These are phyloP conservation scores for Emericellopsis atlantica DNA, from an alignment of 2,329 filamentous ascomycete species.

Conservation along the genomic window DNA sequence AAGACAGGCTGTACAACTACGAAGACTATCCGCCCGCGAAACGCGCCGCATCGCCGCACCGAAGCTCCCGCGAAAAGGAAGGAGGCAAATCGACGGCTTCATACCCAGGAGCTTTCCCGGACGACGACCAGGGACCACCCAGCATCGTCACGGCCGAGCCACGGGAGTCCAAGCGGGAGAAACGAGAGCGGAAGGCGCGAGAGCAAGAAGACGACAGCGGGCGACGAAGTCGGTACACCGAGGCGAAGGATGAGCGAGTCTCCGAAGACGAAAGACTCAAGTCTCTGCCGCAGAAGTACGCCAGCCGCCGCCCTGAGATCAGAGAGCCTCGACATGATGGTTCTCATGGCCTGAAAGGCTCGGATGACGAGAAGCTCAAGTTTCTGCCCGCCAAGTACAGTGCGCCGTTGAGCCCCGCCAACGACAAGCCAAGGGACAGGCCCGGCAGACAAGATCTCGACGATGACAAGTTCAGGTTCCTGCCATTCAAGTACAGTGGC, in stretches of 20 bases:
- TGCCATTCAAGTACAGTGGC: conserved; percentile 27
- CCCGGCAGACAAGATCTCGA: conserved; percentile 10
- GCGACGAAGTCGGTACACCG: conserved; percentile 10
- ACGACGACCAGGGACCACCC: conserved; percentile 11
- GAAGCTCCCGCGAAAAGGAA: conserved; percentile 20
- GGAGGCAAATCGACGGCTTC: conserved; percentile 9
- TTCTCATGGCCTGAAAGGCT: conserved; percentile 4
- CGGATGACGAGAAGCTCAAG: conserved; percentile 24
- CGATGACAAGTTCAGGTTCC: conserved; percentile 17
- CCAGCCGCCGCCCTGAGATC: conserved; percentile 7
- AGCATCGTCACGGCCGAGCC: conserved; percentile 1
- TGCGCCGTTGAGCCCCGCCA: conserved; percentile 16
- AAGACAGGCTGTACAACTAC: conserved; percentile 24
- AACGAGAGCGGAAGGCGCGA: neutral
- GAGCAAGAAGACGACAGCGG: conserved; percentile 4
- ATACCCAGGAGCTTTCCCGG: conserved; percentile 18
- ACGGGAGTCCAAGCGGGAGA: neutral
- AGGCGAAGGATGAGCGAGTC: conserved; percentile 9
- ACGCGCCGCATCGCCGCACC: conserved; percentile 21
- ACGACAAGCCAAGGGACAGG: conserved; percentile 6
- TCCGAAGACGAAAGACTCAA: conserved; percentile 17
- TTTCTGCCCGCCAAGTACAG: conserved; percentile 36
- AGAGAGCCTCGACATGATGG: conserved; percentile 5
- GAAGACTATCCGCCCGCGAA: conserved; percentile 19
- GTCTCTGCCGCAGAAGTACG: conserved; percentile 28